Evolutionary conservation across 305 asterid species (phyloP), one percentile per base, ranked within the genome.

Genomic region (Fraxinus sp.): DNA sequence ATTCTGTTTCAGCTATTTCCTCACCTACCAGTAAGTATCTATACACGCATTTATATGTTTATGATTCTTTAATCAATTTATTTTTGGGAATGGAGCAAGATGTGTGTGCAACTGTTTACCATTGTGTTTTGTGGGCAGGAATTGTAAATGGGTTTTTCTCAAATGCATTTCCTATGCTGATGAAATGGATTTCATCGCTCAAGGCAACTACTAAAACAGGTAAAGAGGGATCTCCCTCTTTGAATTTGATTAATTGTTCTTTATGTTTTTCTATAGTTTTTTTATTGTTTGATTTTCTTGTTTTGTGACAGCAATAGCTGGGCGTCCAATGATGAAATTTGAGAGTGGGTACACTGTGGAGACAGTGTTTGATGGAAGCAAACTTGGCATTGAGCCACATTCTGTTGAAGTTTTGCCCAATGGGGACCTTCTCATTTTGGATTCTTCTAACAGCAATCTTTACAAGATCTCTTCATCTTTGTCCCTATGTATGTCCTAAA

Each of bases 281-380:
- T 16, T 4, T 6, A 18, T 87, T 35, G 59, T 6, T 55, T 66
- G 35, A 46, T 79, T 10, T 55, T n/a, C 26, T 55, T 55, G 10
- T 55, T 55, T 55, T 16, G 41, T 71, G 26, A 33, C 92, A 96
- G 99, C 94, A 55, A 88, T 91, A 55, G 79, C 93, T 55, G 94
- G 95, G 86, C 93, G 97, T 62, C 97, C 98, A 57, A 83, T 91
- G 93, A 91, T 96, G 99, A 96, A 92, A 83, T 96, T 91, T 82
- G 99, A 96, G 91, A 90, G 93, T 84, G 99, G 99, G 33, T 96
- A 96, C 84, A 89, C 82, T 77, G 98, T 96, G 84, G 97, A 96
- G 86, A 96, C 99, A 18, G 98, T 96, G 78, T 96, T 96, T 80
- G 99, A 96, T 82, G 98, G 99, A 46, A 96, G 99, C 90, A 96